phyloP scores from a whole-genome alignment of 495 filamentous ascomycete genomes.

The Neurospora sp. region DNA sequence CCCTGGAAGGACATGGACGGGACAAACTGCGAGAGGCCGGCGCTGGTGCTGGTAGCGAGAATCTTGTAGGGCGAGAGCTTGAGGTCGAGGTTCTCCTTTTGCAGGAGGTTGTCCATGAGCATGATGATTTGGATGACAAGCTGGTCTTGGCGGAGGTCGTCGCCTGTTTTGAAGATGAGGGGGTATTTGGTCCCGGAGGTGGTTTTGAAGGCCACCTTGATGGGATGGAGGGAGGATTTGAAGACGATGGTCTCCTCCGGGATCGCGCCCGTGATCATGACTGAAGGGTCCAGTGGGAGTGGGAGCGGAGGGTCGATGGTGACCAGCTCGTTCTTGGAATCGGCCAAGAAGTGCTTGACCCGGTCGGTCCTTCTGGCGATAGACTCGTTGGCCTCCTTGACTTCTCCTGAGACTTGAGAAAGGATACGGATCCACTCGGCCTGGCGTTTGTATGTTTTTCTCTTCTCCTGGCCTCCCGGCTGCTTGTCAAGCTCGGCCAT shows the following conservation, averaged over 20 bases:
- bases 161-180: slow-evolving; percentile 93
- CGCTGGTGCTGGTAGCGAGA: slow-evolving; percentile 79
- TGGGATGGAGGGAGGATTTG: slow-evolving; percentile 84
- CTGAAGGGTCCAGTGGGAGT: slow-evolving; percentile 76
- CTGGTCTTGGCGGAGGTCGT: slow-evolving; percentile 95
- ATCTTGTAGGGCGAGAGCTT: slow-evolving; percentile 94
- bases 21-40: slow-evolving; percentile 88
- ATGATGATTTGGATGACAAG: slow-evolving; percentile 97
- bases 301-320: slow-evolving; percentile 79
- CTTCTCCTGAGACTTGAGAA: slow-evolving; percentile 81
- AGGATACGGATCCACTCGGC: slow-evolving; percentile 82
- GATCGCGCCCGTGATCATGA: slow-evolving; percentile 66
- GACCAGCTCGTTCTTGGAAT: slow-evolving; percentile 80
- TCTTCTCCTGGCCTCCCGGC: slow-evolving; percentile 54
- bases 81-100: slow-evolving; percentile 93
- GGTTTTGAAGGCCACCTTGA: slow-evolving; percentile 86
- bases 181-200: slow-evolving; percentile 67
- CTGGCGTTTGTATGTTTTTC: slow-evolving; percentile 72
- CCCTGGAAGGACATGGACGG: slow-evolving; percentile 72
- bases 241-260: slow-evolving; percentile 87
- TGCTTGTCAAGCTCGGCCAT: slow-evolving; percentile 67
- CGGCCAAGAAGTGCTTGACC: slow-evolving; percentile 70
- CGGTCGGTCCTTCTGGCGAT: slow-evolving; percentile 70
- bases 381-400: slow-evolving; percentile 70
- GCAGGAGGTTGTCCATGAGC: slow-evolving; percentile 92